Conservation (phyloP, 176 grass and related monocot species). For the Elymus sibiricus region DNA sequence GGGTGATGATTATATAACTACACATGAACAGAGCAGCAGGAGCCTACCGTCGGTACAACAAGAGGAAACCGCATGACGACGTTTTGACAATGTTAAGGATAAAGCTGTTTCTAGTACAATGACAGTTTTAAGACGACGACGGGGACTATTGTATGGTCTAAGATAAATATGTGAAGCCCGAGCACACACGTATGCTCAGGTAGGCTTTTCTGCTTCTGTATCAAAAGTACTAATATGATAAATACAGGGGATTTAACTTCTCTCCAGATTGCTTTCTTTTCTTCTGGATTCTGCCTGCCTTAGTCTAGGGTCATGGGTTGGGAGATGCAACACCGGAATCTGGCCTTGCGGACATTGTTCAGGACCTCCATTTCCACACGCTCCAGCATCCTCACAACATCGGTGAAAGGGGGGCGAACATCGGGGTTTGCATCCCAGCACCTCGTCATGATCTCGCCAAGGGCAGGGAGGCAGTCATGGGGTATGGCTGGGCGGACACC, state of each 20-base stretch:
- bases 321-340: slow-evolving; percentile 53
- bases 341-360: slow-evolving; percentile 43
- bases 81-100: slow-evolving; percentile 31
- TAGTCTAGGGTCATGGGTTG: slow-evolving; percentile 54
- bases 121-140: neutral
- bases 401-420: slow-evolving; percentile 34
- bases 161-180: slow-evolving; percentile 33
- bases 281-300: slow-evolving; percentile 21
- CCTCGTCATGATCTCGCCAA: slow-evolving; percentile 57
- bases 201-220: slow-evolving; percentile 34
- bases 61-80: slow-evolving; percentile 14
- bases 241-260: slow-evolving; percentile 39
- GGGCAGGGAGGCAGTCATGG: slow-evolving; percentile 50
- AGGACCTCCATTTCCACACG: slow-evolving; percentile 50
- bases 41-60: slow-evolving; percentile 31
- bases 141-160: slow-evolving; percentile 36
- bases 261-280: slow-evolving; percentile 21
- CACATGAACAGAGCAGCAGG: slow-evolving; percentile 25
- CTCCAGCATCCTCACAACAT: slow-evolving; percentile 56
- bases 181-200: slow-evolving; percentile 11
- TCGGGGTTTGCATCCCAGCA: slow-evolving; percentile 58
- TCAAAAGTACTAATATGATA: slow-evolving; percentile 38
- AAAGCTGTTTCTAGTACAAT: slow-evolving; percentile 33
- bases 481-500: slow-evolving; percentile 57
- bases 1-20: slow-evolving; percentile 15